Base-by-base conservation (phyloP, 768 basidiomycete genomes). In the Rhodosporidiobolus odoratus region DNA sequence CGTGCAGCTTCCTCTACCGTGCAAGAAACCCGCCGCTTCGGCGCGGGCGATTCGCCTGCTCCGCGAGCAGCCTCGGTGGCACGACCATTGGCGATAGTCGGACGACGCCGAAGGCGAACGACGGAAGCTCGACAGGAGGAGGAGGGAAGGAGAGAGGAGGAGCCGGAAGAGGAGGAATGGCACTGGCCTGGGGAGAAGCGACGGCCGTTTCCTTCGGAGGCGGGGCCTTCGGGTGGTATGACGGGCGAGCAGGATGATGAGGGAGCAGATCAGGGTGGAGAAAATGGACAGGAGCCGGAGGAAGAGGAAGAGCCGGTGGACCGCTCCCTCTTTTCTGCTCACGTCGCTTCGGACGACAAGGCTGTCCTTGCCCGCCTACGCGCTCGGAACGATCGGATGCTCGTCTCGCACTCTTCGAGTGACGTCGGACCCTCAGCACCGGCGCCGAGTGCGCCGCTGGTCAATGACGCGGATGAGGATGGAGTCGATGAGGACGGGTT, bases 311-410 rank as follows among this genome's bases (percentile, higher is more conserved):
- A 47, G 7, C 54, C 58, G 2, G 30, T 64, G 62, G 71, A 72
- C n/a, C 66, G 62, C 16, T 65, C 71, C 7, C 21, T 68, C 27
- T 73, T 40, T 52, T 25, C 65, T 7, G 72, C 72, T 7, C 72
- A 73, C 38, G 35, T 73, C 19, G 72, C 72, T 17, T 69, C 72
- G 10, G 72, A 73, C 65, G 72, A 73, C 65, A 73, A 73, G 43
- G 64, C 72, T 34, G 61, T 66, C 25, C 48, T 73, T 0, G 60
- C 68, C 1, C 67, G 72, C 6, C n/a, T 73, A 2, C 43, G 72
- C 4, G 27, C 37, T 5, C 32, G 58, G 52, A n/a, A 21, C 41
- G 48, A 45, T 58, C 48, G 60, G 59, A 1, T 17, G 12, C 8
- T 13, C 40, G 19, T 37, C 16, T 10, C 17, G n/a, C 38, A 4